Conservation (phyloP, 176 grass and related monocot species). For the Tillandsia fasciculata region DNA sequence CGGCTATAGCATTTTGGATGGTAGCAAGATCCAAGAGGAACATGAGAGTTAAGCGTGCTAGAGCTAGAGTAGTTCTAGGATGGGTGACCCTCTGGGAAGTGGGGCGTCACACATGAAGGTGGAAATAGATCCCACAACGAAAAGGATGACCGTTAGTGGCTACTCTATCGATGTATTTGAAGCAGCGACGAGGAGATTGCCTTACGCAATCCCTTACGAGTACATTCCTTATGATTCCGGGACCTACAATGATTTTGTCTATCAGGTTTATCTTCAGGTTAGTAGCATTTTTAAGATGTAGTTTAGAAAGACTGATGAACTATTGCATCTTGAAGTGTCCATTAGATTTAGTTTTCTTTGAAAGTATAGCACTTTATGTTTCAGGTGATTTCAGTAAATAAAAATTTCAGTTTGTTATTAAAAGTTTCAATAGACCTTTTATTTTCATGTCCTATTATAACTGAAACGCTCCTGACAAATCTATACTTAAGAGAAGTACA, state of each 20-base stretch:
- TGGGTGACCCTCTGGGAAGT: too few relatives aligned
- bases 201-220: conserved; percentile 7
- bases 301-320: too few relatives aligned
- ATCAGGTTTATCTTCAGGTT: conserved; percentile 15
- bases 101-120: too few relatives aligned
- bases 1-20: too few relatives aligned
- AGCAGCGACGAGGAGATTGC: conserved; percentile 1
- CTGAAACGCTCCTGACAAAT: neutral
- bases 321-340: too few relatives aligned
- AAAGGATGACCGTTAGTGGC: neutral
- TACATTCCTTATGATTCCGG: conserved; percentile 1
- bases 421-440: neutral
- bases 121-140: neutral
- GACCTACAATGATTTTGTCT: conserved; percentile 3
- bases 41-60: too few relatives aligned
- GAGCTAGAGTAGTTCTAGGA: too few relatives aligned
- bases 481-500: neutral
- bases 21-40: too few relatives aligned
- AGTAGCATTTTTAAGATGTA: neutral
- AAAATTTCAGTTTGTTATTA: too few relatives aligned
- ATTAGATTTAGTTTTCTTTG: too few relatives aligned
- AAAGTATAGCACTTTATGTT: too few relatives aligned
- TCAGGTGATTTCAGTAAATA: too few relatives aligned
- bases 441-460: neutral
- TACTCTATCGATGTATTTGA: conserved; percentile 18